Base-by-base conservation (phyloP, 2,329 filamentous ascomycete species). In the Cyanodermella asteris region DNA sequence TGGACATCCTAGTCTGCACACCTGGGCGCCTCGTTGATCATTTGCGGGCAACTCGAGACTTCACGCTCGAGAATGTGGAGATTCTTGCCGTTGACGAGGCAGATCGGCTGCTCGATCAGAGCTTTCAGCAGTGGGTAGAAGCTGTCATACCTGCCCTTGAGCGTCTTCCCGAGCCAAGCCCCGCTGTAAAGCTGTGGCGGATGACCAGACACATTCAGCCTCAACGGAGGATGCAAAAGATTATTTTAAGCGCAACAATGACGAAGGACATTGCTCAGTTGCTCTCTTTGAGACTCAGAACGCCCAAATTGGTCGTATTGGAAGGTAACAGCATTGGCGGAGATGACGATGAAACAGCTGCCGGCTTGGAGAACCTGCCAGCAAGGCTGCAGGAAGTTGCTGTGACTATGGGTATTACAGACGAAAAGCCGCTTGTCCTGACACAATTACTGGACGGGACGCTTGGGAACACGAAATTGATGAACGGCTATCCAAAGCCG, bases 11-110 rank as follows among this genome's bases (percentile, higher is more conserved):
- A 14, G 74, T 93, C 25, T 87, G 80, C 44, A 94, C 84, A 0
- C 84, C 84, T 1, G 87, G 87, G 31, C 68, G 84, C 33, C 62
- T 94, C 1, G 80, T 94, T 4, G 84, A 94, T 38, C 84, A 94
- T 46, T 61, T 93, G 25, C 72, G 73, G 34, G 70, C 72, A 31
- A 94, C 84, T 0, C 65, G 67, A 3, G 81, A 80, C 0, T 93
- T 94, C 44, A 65, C 60, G 1, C 56, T 94, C 13, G 64, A 74
- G 28, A 61, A 75, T 41, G 56, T 93, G 4, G 66, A 76, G 31
- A 94, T 82, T 81, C 57, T 94, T 1, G 66, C 93, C 3, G 74
- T 93, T 22, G 84, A 94, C 39, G 84, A 94, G 49, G 87, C 84
- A 7, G 84, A 94, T 46, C 80, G 87, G 42, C 55, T 94, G 8